These are phyloP conservation scores for Linum tenue DNA, from an alignment of 345 rosid genomes.

Conservation along the genomic window DNA sequence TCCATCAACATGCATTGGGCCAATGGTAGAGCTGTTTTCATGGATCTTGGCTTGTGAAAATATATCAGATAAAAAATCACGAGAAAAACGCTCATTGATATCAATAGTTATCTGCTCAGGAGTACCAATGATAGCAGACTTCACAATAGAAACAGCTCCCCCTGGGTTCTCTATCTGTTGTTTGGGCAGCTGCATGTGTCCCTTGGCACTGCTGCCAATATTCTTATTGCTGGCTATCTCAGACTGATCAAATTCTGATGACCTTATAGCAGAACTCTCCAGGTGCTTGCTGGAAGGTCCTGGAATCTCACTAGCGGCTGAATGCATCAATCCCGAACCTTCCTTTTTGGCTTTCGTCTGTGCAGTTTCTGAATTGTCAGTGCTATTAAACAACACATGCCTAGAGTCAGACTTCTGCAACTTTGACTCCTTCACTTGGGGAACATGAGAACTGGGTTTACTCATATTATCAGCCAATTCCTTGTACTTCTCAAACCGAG, in stretches of 20 bases:
- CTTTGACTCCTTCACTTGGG: constrained; percentile 6
- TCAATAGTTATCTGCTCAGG: constrained; percentile 15
- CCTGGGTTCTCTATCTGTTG: constrained; percentile 5
- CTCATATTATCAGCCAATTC: constrained; percentile 13
- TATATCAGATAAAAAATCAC: constrained; percentile 21
- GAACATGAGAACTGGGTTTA: neutral
- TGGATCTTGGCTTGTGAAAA: constrained; percentile 26
- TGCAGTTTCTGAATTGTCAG: constrained; percentile 7
- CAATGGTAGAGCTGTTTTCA: constrained; percentile 26
- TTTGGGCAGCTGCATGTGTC: constrained; percentile 6
- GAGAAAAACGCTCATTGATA: constrained; percentile 22
- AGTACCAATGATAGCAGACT: constrained; percentile 1
- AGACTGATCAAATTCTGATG: constrained; percentile 22
- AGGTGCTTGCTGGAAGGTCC: constrained; percentile 24
- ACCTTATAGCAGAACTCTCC: constrained; percentile 26
- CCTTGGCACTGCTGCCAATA: neutral
- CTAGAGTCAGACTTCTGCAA: constrained; percentile 25
- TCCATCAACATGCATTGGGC: constrained; percentile 14
- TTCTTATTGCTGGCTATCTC: constrained; percentile 16
- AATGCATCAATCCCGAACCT: constrained; percentile 20
- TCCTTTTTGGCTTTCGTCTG: constrained; percentile 19
- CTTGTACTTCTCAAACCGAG: constrained; percentile 20
- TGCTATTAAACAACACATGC: constrained; percentile 2
- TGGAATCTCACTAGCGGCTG: constrained; percentile 20
- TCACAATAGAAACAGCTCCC: constrained; percentile 12